Base-by-base conservation (phyloP, 169 alveolate species). In the Plasmodium gallinaceum region DNA sequence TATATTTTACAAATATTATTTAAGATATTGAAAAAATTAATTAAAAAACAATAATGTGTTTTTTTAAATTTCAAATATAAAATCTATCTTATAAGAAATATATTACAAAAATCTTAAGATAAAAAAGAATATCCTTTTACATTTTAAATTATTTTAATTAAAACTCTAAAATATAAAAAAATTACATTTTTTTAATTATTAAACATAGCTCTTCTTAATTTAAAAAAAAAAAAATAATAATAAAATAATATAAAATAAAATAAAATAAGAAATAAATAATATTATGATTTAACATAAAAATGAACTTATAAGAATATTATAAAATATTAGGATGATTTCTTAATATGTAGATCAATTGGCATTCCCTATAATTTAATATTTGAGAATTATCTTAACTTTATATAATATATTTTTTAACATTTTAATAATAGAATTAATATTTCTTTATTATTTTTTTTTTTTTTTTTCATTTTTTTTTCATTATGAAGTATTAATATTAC, bases 391-490 rank as follows among this genome's bases (percentile, higher is more conserved):
- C 42, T 22, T 26, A 51, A 52, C 12, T 71, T 7, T 71, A 16
- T 52, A 60, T 16, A 42, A 12, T 42, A 22, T 24, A 10, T 20
- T 71, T 51, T 51, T 71, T 14, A 71, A 42, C 8, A 52, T 26
- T 48, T 71, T 32, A 51, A 48, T 42, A 1, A 14, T 57, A 37
- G 69, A 46, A 7, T 71, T 71, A n/a, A 46, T 42, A 0, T n/a
- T 74, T 14, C 32, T 46, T 60, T 16, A 57, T 22, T 74, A 20
- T 74, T 22, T 58, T 57, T 74, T 74, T 57, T 48, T 74, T 74
- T 74, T 8, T 46, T 74, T 74, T 74, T 52, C 37, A 48, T 22
- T 51, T 64, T 32, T 18, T 24, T 8, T 10, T 10, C 68, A 42
- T 48, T 51, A 9, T 3, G 39, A 32, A 4, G 45, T 42, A 0